Evolutionary conservation across 2,329 filamentous ascomycete genomes (phyloP).

Genomic region (Monosporascus sp.): DNA sequence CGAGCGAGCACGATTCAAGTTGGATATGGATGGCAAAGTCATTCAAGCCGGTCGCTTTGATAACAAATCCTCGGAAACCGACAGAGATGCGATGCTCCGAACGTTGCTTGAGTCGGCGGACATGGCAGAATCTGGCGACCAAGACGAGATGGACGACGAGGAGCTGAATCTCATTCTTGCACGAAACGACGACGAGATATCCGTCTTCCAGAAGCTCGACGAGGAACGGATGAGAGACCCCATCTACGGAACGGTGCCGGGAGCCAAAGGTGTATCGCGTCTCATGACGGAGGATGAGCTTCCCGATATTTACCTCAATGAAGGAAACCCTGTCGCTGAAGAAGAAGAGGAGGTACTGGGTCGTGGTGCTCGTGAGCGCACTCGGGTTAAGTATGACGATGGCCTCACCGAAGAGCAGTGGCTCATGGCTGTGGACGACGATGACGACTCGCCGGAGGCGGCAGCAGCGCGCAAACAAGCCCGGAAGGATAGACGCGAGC

Average conservation of each 20-base stretch:
- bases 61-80: slow-evolving; percentile 97
- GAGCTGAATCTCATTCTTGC: slow-evolving; percentile 94
- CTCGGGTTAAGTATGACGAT: slow-evolving; percentile 91
- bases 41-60: slow-evolving; percentile 99
- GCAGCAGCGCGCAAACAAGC: slow-evolving; percentile 87
- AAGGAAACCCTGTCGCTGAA: slow-evolving; percentile 75
- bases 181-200: slow-evolving; percentile 74
- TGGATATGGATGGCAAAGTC: slow-evolving; percentile 99
- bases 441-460: slow-evolving; percentile 89
- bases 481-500: slow-evolving; percentile 71
- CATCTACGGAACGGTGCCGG: slow-evolving; percentile 63
- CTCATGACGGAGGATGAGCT: slow-evolving; percentile 84
- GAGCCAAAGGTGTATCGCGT: slow-evolving; percentile 63
- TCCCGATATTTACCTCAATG: slow-evolving; percentile 87
- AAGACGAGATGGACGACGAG: slow-evolving; percentile 98
- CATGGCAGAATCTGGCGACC: slow-evolving; percentile 62
- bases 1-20: slow-evolving; percentile 92
- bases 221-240: slow-evolving; percentile 62
- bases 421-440: slow-evolving; percentile 95
- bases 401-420: slow-evolving; percentile 98
- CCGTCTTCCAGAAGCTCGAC: slow-evolving; percentile 77
- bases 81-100: slow-evolving; percentile 93
- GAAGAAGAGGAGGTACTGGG: slow-evolving; percentile 74
- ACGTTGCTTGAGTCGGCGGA: slow-evolving; percentile 85
- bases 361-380: slow-evolving; percentile 90